phyloP scores from a whole-genome alignment of 305 asterid species.

The Solanum hybrid region DNA sequence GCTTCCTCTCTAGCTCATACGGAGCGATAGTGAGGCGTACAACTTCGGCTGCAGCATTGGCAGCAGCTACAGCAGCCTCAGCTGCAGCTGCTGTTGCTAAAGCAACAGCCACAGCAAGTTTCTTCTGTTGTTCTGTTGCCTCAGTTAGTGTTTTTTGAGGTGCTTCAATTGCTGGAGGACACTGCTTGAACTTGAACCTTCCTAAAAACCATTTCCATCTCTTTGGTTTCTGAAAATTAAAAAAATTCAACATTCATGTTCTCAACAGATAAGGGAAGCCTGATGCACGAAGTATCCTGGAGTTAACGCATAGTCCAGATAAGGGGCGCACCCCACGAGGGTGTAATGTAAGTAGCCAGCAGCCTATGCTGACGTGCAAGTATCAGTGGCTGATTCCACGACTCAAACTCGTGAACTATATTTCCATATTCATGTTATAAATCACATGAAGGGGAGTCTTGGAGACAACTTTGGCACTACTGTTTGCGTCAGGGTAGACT shows the following conservation, averaged over 20 bases:
- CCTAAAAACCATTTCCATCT: conserved; percentile 54
- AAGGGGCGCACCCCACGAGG: background rate
- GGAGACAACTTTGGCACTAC: background rate
- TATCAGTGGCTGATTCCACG: background rate
- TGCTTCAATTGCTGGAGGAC: conserved; percentile 40
- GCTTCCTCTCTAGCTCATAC: conserved; percentile 14
- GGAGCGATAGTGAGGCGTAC: conserved; percentile 54
- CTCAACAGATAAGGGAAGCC: background rate
- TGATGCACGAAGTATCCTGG: background rate
- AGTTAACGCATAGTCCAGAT: background rate
- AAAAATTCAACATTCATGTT: background rate
- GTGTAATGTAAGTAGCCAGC: background rate
- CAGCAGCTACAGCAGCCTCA: conserved; percentile 86
- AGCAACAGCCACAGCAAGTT: conserved; percentile 69
- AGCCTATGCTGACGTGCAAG: background rate
- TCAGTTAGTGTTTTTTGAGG: conserved; percentile 40
- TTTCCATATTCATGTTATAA: background rate
- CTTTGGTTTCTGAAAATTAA: conserved; percentile 34
- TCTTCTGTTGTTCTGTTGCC: conserved; percentile 65
- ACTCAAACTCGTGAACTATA: background rate
- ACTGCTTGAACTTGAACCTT: conserved; percentile 36
- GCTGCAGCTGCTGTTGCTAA: conserved; percentile 85
- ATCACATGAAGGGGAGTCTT: background rate
- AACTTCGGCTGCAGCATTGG: conserved; percentile 84
- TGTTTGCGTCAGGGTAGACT: background rate